Evolutionary conservation across 2,329 filamentous ascomycete genomes (phyloP).

Genomic region (Albophoma yamanashiensis): DNA sequence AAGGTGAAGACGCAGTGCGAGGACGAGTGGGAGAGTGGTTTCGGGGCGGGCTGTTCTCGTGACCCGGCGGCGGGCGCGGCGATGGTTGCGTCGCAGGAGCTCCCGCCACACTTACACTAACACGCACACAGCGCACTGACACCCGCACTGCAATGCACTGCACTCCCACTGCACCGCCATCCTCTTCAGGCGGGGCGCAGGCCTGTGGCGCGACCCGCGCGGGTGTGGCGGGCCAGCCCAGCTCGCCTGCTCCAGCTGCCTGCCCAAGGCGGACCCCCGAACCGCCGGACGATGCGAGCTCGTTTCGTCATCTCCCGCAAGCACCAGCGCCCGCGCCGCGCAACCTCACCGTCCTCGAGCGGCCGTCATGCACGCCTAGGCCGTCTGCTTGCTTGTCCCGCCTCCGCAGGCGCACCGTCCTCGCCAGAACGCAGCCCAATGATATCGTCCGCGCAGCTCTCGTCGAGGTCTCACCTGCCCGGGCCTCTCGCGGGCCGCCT

Average conservation of each 20-base stretch:
- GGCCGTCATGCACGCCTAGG: not conserved
- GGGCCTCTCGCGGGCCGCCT: not conserved
- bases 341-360: not conserved
- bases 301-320: not conserved
- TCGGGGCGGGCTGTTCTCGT: not conserved
- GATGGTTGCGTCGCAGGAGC: not conserved
- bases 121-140: too few relatives aligned
- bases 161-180: too few relatives aligned
- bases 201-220: not conserved
- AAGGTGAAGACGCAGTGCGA: not conserved
- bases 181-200: not conserved
- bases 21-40: too few relatives aligned
- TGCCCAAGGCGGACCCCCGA: not conserved
- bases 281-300: not conserved
- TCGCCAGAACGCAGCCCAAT: slow-evolving; percentile 1
- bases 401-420: not conserved
- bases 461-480: not conserved
- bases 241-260: too few relatives aligned
- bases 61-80: not conserved
- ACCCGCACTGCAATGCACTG: too few relatives aligned
- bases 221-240: not conserved
- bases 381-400: not conserved
- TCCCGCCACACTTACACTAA: not conserved
- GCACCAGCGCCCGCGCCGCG: not conserved
- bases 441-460: slow-evolving; percentile 1